phyloP scores from a whole-genome alignment of 805 yeast genomes.

The Scheffersomyces stipitis region DNA sequence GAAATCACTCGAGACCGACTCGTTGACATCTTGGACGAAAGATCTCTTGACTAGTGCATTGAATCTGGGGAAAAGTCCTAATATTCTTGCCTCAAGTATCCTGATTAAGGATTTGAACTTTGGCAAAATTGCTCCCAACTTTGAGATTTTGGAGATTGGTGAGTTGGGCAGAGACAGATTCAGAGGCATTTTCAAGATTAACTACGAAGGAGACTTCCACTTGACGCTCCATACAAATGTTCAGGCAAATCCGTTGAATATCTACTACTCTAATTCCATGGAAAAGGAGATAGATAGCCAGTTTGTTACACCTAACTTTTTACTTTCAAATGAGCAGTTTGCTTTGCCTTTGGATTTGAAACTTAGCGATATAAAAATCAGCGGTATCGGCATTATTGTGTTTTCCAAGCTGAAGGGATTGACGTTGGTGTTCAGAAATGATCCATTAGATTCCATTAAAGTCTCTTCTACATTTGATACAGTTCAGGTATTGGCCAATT shows the following conservation, averaged over 20 bases:
- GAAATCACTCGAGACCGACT: constrained; percentile 68
- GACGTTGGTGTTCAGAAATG: constrained; percentile 84
- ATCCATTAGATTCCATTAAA: constrained; percentile 79
- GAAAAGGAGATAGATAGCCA: constrained; percentile 32
- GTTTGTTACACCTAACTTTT: constrained; percentile 68
- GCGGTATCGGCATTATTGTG: constrained; percentile 83
- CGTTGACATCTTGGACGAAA: constrained; percentile 60
- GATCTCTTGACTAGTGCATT: constrained; percentile 69
- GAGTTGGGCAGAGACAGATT: constrained; percentile 75
- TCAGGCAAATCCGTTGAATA: constrained; percentile 80
- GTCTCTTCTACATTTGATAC: constrained; percentile 87
- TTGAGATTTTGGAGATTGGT: constrained; percentile 81
- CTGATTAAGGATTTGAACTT: constrained; percentile 66
- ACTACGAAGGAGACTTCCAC: constrained; percentile 73
- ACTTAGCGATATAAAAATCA: constrained; percentile 65
- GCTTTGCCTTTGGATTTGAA: constrained; percentile 78
- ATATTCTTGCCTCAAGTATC: constrained; percentile 67
- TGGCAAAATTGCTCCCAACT: constrained; percentile 71
- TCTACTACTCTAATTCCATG: constrained; percentile 49
- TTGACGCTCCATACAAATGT: constrained; percentile 75
- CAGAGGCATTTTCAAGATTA: constrained; percentile 78
- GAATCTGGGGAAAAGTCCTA: constrained; percentile 71
- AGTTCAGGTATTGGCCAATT: constrained; percentile 79
- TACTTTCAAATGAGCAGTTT: constrained; percentile 64
- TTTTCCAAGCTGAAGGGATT: constrained; percentile 80